These are phyloP conservation scores for Serpula lacrymans DNA, from an alignment of 768 basidiomycete genomes.

Conservation along the genomic window DNA sequence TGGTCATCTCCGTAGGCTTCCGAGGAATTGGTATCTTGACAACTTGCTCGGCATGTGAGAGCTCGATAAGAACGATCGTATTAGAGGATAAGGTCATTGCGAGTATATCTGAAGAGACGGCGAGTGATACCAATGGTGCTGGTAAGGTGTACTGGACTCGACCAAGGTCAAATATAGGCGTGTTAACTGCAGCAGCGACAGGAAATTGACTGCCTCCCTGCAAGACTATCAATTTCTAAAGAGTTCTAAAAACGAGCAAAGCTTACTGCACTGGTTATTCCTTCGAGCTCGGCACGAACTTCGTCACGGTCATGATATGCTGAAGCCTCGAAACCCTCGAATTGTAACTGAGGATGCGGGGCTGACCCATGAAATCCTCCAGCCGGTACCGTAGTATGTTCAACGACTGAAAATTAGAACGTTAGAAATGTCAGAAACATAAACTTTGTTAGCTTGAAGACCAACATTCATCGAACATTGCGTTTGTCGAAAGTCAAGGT, in stretches of 20 bases:
- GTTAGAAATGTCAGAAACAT: constrained; percentile 4
- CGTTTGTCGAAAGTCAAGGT: not conserved
- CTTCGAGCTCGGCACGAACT: constrained; percentile 39
- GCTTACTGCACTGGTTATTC: constrained; percentile 24
- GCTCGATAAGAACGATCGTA: constrained; percentile 81
- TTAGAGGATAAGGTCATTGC: constrained; percentile 81
- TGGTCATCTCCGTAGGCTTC: constrained; percentile 70
- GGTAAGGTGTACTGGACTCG: constrained; percentile 88
- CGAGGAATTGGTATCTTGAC: constrained; percentile 73
- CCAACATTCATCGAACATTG: constrained; percentile 71
- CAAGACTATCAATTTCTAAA: constrained; percentile 3
- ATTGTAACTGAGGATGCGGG: constrained; percentile 60
- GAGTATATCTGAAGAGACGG: constrained; percentile 82
- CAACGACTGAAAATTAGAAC: constrained; percentile 60
- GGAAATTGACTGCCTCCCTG: constrained; percentile 28
- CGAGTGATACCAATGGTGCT: constrained; percentile 77
- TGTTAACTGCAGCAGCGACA: constrained; percentile 32
- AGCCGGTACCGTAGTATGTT: constrained; percentile 64
- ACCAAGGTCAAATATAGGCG: constrained; percentile 77
- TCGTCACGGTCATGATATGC: constrained; percentile 52
- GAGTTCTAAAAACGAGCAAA: constrained; percentile 10
- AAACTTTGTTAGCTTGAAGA: constrained; percentile 9
- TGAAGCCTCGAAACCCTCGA: constrained; percentile 86
- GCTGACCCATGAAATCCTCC: constrained; percentile 30
- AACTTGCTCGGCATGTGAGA: constrained; percentile 84